Percentiles rank a stretch among this genome's conserved stretches.
Conservation (phyloP, 352 stramenopile species). For the Phytophthora litchii region DNA sequence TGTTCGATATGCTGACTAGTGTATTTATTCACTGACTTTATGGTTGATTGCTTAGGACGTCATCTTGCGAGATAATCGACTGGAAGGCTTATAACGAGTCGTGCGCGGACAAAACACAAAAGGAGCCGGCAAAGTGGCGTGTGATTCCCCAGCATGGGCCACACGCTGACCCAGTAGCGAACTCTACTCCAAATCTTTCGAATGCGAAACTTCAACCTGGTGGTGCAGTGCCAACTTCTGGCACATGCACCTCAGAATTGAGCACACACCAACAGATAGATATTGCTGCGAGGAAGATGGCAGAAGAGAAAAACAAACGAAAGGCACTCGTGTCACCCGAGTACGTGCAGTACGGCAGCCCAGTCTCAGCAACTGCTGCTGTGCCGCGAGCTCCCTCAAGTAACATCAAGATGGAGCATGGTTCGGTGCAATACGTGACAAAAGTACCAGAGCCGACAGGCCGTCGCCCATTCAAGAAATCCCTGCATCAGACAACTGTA, state of each 20-base stretch:
- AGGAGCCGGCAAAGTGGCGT: constrained; percentile 69
- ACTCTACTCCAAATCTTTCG: not conserved
- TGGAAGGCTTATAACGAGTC: constrained; percentile 89
- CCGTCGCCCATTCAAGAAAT: constrained; percentile 71
- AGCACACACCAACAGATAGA: constrained; percentile 52
- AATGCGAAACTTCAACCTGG: constrained; percentile 36
- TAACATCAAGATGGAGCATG: constrained; percentile 34
- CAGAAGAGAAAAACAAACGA: constrained; percentile 82
- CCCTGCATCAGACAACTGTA: constrained; percentile 50
- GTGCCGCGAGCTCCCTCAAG: constrained; percentile 6
- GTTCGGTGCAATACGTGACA: constrained; percentile 45
- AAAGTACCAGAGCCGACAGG: constrained; percentile 64
- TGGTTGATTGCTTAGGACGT: constrained; percentile 34
- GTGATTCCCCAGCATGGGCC: constrained; percentile 82
- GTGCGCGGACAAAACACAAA: constrained; percentile 56
- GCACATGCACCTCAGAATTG: constrained; percentile 12
- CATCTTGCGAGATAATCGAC: constrained; percentile 83
- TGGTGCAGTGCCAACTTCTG: constrained; percentile 2
- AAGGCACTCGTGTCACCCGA: constrained; percentile 84
- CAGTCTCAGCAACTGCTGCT: constrained; percentile 9
- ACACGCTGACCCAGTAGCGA: constrained; percentile 47
- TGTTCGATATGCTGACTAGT: not conserved
- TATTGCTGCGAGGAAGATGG: constrained; percentile 45
- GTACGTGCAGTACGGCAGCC: constrained; percentile 76
- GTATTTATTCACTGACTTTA: constrained; percentile 1